phyloP scores from a whole-genome alignment of 345 rosid genomes.

The Leavenworthia alabamica region DNA sequence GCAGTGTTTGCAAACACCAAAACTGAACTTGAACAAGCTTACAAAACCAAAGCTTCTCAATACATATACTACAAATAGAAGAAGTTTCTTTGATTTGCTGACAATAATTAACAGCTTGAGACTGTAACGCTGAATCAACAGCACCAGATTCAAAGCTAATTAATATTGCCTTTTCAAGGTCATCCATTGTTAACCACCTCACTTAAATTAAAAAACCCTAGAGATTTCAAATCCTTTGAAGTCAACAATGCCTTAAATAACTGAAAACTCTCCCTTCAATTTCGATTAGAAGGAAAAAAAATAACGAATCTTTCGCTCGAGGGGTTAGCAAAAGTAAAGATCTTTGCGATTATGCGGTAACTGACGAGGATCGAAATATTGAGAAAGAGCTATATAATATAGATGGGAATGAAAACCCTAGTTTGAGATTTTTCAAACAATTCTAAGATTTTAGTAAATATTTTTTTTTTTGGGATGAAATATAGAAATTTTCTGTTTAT shows the following conservation, averaged over 20 bases:
- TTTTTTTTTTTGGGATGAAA: not conserved
- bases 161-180: slow-evolving; percentile 75
- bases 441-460: not conserved
- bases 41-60: slow-evolving; percentile 65
- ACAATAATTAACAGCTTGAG: slow-evolving; percentile 51
- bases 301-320: not conserved
- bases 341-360: not conserved
- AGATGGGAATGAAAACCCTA: slow-evolving; percentile 20
- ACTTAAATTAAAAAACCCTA: not conserved
- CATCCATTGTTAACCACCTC: slow-evolving; percentile 50
- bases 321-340: slow-evolving; percentile 16
- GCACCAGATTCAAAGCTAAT: slow-evolving; percentile 69
- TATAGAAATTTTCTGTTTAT: not conserved
- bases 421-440: not conserved
- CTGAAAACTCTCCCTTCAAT: slow-evolving; percentile 3
- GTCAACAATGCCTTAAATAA: slow-evolving; percentile 12
- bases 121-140: slow-evolving; percentile 48
- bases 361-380: not conserved
- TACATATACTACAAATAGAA: slow-evolving; percentile 48
- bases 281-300: not conserved
- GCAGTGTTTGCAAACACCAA: slow-evolving; percentile 89
- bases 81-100: slow-evolving; percentile 55
- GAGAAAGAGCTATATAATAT: not conserved
- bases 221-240: slow-evolving; percentile 10
- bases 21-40: slow-evolving; percentile 72